Evolutionary conservation across 2,329 filamentous ascomycete genomes (phyloP).

Genomic region (Venturia oleaginea): DNA sequence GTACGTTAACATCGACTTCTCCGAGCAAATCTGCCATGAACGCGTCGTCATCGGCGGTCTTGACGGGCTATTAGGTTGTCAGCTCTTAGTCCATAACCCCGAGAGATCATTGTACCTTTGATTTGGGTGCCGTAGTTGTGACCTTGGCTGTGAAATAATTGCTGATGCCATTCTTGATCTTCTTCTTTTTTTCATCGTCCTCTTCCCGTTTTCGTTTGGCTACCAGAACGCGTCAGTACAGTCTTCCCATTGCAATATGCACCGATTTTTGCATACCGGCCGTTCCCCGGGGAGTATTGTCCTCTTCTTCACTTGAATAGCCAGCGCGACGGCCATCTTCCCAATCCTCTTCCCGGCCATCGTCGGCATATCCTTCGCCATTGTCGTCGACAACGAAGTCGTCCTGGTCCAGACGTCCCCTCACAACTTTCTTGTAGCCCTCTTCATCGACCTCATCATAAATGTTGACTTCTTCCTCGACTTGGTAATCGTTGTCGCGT

Average conservation of each 20-base stretch:
- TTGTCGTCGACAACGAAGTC: slow-evolving; percentile 99
- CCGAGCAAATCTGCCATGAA: slow-evolving; percentile 79
- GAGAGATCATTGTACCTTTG: slow-evolving; percentile 53
- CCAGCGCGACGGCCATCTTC: slow-evolving; percentile 60
- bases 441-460: slow-evolving; percentile 98
- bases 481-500: slow-evolving; percentile 83
- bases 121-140: slow-evolving; percentile 55
- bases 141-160: slow-evolving; percentile 85
- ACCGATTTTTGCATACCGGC: slow-evolving; percentile 34
- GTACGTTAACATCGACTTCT: slow-evolving; percentile 74
- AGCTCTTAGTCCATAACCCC: slow-evolving; percentile 17
- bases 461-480: slow-evolving; percentile 72
- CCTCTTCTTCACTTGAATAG: slow-evolving; percentile 59
- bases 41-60: slow-evolving; percentile 78
- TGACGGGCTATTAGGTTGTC: slow-evolving; percentile 48
- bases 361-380: slow-evolving; percentile 91
- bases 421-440: slow-evolving; percentile 92
- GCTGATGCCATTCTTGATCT: slow-evolving; percentile 83
- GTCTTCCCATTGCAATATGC: not conserved
- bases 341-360: slow-evolving; percentile 73
- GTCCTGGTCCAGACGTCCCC: slow-evolving; percentile 79
- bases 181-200: slow-evolving; percentile 74
- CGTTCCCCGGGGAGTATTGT: slow-evolving; percentile 54
- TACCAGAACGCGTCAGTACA: slow-evolving; percentile 27
- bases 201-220: slow-evolving; percentile 84